Base-by-base conservation (phyloP, 2,329 filamentous ascomycete genomes). In the Xylaria sp. region DNA sequence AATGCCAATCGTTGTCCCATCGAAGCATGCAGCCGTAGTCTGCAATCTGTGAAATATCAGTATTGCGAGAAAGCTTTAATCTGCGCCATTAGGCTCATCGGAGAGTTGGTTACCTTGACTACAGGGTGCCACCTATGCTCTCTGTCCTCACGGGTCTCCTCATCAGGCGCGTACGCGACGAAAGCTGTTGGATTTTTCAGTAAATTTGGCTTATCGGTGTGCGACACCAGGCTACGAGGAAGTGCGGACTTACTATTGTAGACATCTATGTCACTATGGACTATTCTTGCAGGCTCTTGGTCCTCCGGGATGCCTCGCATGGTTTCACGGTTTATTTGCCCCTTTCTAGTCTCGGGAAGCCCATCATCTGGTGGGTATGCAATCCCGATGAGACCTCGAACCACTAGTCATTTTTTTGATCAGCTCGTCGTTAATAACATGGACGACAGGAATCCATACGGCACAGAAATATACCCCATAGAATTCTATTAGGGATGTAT, bases 11-110 rank as follows among this genome's bases (percentile, higher is more conserved):
- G n/a, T 63, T 33, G 22, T 58, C 20, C 66, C 66, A 69, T 15
- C 56, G 22, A 31, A 57, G n/a, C 66, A 66, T 69, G 27, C 59
- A 66, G 3, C 66, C 66, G 27, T 69, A 69, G 31, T 69, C 66
- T 10, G 50, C 66, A 54, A 69, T 66, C 66, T 69, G n/a, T n/a
- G 27, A 1, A 39, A 45, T 7, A 57, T 65, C 15, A 63, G 50
- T 38, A 60, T 22, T 11, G 2, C 6, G 6, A 13, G 7, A 9
- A 29, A 42, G 7, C 33, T 25, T 25, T n/a, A 2, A 45, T 3
- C 15, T 1, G 39, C n/a, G 11, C n/a, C 20, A 7, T 47, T 10
- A 33, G 20, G 25, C n/a, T 44, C 0, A 11, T 13, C 29, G 20
- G 39, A 22, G 25, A 22, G 39, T 29, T 36, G 4, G 53, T 22